phyloP scores from a whole-genome alignment of 2,329 filamentous ascomycete genomes.

The Amauroascus niger region DNA sequence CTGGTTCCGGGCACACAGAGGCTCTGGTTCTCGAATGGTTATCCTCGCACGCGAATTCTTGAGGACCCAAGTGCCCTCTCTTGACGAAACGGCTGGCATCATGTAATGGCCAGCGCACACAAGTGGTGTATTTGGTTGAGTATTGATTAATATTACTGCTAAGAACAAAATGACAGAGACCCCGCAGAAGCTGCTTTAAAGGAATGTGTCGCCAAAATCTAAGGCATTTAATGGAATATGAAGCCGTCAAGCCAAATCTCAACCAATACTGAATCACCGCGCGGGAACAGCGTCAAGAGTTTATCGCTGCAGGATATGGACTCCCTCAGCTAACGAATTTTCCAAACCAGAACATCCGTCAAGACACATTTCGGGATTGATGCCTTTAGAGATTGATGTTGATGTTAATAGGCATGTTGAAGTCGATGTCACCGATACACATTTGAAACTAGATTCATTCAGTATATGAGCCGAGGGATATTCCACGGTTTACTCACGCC shows the following conservation, averaged over 20 bases:
- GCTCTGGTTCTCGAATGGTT: too few relatives aligned
- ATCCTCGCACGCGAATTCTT: too few relatives aligned
- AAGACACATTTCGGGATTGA: not conserved
- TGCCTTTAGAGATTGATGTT: slow-evolving; percentile 11
- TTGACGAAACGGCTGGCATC: not conserved
- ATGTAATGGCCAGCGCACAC: not conserved
- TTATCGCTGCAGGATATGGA: not conserved
- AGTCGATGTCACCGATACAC: slow-evolving; percentile 17
- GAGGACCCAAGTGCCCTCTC: too few relatives aligned
- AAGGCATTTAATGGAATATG: not conserved
- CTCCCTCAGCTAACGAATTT: not conserved
- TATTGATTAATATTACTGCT: not conserved
- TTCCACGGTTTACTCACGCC: slow-evolving; percentile 8
- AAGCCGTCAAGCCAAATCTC: not conserved
- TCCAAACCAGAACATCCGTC: not conserved
- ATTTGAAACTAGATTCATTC: slow-evolving; percentile 14
- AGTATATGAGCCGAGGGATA: not conserved
- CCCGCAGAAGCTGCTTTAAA: not conserved
- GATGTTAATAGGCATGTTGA: slow-evolving; percentile 18
- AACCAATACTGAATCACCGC: not conserved
- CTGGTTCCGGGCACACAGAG: too few relatives aligned
- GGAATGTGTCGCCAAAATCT: slow-evolving; percentile 2
- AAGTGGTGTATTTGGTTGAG: not conserved
- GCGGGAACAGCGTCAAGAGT: not conserved
- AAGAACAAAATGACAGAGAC: not conserved